Evolutionary conservation across 352 stramenopile genomes (phyloP).

Genomic region (Phytopythium delawarense): DNA sequence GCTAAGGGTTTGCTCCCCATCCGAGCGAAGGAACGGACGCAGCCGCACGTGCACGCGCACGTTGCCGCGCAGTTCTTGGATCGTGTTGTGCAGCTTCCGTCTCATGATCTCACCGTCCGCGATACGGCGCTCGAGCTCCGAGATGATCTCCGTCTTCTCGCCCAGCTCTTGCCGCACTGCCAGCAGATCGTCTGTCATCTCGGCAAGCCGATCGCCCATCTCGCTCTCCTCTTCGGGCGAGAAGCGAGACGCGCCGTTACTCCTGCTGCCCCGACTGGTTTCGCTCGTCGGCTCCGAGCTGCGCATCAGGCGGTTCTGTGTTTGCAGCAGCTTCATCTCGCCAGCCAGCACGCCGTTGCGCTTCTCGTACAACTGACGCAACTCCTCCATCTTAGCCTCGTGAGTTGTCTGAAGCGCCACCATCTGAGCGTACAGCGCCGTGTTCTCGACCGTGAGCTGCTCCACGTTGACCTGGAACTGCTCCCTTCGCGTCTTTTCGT

Average conservation of each 20-base stretch:
- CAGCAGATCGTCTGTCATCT: constrained; percentile 71
- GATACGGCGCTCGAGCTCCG: constrained; percentile 58
- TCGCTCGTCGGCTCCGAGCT: constrained; percentile 25
- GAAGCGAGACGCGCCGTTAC: constrained; percentile 7
- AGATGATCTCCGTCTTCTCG: constrained; percentile 56
- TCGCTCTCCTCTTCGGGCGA: constrained; percentile 38
- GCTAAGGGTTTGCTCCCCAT: constrained; percentile 45
- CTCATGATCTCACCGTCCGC: constrained; percentile 70
- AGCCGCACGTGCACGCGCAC: constrained; percentile 97
- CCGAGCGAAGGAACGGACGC: constrained; percentile 88
- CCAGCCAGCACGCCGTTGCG: constrained; percentile 60
- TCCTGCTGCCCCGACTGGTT: constrained; percentile 13
- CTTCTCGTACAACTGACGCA: constrained; percentile 64
- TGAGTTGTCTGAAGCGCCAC: constrained; percentile 77
- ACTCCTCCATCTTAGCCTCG: constrained; percentile 80
- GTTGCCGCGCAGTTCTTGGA: constrained; percentile 99
- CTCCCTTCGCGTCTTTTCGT: constrained; percentile 75
- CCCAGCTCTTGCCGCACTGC: constrained; percentile 57
- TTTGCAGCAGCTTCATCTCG: constrained; percentile 76
- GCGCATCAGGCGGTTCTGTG: constrained; percentile 72
- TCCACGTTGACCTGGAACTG: constrained; percentile 87
- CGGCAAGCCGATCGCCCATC: constrained; percentile 44
- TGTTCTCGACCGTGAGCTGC: constrained; percentile 84
- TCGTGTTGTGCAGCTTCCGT: constrained; percentile 98
- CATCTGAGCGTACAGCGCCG: constrained; percentile 83